phyloP scores from a whole-genome alignment of 2,329 filamentous ascomycete species.

The Drechslerella coelobrocha region DNA sequence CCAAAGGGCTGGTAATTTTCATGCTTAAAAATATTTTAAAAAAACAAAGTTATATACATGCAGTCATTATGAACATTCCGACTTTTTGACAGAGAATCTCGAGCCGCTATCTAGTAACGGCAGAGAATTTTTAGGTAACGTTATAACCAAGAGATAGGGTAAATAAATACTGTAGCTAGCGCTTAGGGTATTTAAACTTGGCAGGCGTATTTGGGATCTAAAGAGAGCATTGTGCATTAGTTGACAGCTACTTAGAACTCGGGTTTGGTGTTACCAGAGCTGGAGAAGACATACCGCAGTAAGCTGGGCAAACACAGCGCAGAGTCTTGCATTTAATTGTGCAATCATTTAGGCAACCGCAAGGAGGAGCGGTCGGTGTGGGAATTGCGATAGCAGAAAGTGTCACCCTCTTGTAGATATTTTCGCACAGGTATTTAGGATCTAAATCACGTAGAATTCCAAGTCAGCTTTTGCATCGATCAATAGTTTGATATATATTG shows the following conservation, averaged over 20 bases:
- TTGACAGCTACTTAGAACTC: neutral
- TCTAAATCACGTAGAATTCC: constrained; percentile 27
- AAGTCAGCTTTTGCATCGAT: neutral
- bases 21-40: too few relatives aligned
- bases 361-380: constrained; percentile 16
- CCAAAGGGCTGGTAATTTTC: too few relatives aligned
- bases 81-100: neutral
- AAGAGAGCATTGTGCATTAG: constrained; percentile 18
- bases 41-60: constrained; percentile 1
- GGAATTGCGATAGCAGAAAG: constrained; percentile 3
- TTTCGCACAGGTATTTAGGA: constrained; percentile 45
- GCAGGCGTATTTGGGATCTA: constrained; percentile 49
- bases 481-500: too few relatives aligned
- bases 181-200: too few relatives aligned
- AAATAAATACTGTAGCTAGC: too few relatives aligned
- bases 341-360: constrained; percentile 43
- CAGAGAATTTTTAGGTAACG: too few relatives aligned
- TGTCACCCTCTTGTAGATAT: neutral
- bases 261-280: neutral
- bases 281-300: constrained; percentile 37
- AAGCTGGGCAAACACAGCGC: constrained; percentile 33
- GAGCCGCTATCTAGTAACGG: too few relatives aligned
- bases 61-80: neutral
- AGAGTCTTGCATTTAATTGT: constrained; percentile 18
- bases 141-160: too few relatives aligned